These are phyloP conservation scores for Vachellia pachyceras DNA, from an alignment of 306 rosid species.

Conservation along the genomic window DNA sequence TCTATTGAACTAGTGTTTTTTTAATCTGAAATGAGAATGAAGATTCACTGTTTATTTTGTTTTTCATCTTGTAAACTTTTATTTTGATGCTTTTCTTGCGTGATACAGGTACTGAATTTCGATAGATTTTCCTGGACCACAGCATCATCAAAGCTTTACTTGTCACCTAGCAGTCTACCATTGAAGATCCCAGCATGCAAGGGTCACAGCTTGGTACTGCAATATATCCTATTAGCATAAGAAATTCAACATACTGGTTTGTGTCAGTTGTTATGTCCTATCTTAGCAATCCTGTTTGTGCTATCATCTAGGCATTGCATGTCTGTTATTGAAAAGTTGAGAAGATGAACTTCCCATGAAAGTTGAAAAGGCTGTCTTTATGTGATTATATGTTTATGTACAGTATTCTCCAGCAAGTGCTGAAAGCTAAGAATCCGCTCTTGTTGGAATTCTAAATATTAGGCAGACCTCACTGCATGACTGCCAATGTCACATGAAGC, in stretches of 20 bases:
- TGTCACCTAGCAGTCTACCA: conserved; percentile 91
- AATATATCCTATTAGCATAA: conserved; percentile 18
- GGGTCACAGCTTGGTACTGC: conserved; percentile 83
- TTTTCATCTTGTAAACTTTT: conserved; percentile 25
- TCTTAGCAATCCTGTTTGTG: conserved; percentile 13
- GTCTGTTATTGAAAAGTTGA: too few species aligned
- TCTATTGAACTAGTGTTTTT: conserved; percentile 12
- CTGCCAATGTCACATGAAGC: background rate
- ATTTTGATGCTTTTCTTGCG: conserved; percentile 32
- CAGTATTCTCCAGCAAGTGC: too few species aligned
- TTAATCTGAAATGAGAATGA: background rate
- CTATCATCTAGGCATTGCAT: background rate
- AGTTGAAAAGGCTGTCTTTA: too few species aligned
- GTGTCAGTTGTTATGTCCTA: background rate
- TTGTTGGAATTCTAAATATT: too few species aligned
- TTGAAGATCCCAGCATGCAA: conserved; percentile 96
- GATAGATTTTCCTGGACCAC: conserved; percentile 84
- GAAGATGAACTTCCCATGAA: too few species aligned
- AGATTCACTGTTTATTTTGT: conserved; percentile 16
- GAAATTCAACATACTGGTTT: background rate
- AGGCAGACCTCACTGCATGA: background rate
- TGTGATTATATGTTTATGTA: too few species aligned
- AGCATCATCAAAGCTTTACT: conserved; percentile 83
- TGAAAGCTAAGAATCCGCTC: background rate
- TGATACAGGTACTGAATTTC: conserved; percentile 78